Percentiles rank a stretch among this genome's conserved stretches.
These are phyloP conservation scores for Amphirosellinia nigrospora DNA, from an alignment of 495 filamentous ascomycete genomes.

Conservation along the genomic window DNA sequence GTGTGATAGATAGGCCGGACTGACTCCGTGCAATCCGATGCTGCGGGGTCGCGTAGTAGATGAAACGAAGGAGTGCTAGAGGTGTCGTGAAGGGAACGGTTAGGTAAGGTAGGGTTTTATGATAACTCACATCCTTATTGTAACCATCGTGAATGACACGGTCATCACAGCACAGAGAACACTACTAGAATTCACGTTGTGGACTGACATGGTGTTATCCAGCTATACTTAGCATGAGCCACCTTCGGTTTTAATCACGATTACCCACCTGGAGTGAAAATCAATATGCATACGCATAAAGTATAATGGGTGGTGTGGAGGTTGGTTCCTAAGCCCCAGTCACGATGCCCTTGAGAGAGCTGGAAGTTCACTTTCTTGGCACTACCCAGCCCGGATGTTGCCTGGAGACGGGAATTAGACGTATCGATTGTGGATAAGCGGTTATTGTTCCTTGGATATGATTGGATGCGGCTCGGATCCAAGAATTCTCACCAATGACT, in stretches of 20 bases:
- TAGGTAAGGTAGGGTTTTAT: background rate
- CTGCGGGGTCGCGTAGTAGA: background rate
- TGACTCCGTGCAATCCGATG: background rate
- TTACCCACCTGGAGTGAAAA: background rate
- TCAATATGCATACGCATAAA: background rate
- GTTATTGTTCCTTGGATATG: constrained; percentile 19
- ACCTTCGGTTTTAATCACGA: background rate
- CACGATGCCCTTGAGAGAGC: constrained; percentile 14
- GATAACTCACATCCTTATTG: constrained; percentile 12
- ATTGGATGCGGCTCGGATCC: constrained; percentile 6
- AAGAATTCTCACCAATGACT: constrained; percentile 35
- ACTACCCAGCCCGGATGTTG: constrained; percentile 4
- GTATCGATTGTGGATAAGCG: constrained; percentile 15
- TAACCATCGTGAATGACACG: constrained; percentile 14
- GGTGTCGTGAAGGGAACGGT: background rate
- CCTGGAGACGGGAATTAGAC: constrained; percentile 28
- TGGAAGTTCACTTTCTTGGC: constrained; percentile 18
- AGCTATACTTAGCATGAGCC: background rate
- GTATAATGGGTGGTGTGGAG: constrained; percentile 17
- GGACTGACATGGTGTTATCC: constrained; percentile 1
- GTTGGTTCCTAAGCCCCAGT: background rate
- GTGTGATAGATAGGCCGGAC: background rate
- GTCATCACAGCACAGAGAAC: background rate
- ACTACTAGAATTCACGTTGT: background rate
- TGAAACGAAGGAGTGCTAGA: background rate